Evolutionary conservation across 305 asterid genomes (phyloP).

Genomic region (Fraxinus baroniana): DNA sequence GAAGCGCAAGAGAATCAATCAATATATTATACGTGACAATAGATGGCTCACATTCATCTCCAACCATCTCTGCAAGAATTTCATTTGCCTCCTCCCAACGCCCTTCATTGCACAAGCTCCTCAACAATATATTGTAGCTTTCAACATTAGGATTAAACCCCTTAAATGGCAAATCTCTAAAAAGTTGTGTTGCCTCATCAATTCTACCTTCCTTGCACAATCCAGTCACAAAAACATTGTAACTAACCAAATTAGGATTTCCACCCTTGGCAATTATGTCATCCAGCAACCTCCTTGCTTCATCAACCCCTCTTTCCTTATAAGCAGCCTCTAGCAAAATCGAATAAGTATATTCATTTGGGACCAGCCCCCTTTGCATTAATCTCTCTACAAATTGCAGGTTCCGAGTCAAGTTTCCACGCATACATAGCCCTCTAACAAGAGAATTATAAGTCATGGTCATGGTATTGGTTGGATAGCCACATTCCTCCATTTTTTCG

Average conservation of each 20-base stretch:
- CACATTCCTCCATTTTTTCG: slow-evolving; percentile 77
- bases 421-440: slow-evolving; percentile 77
- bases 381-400: slow-evolving; percentile 60
- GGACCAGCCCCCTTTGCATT: slow-evolving; percentile 70
- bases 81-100: slow-evolving; percentile 71
- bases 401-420: slow-evolving; percentile 60
- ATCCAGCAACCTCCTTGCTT: slow-evolving; percentile 68
- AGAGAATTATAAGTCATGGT: slow-evolving; percentile 72
- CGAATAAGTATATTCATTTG: slow-evolving; percentile 79
- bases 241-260: slow-evolving; percentile 73
- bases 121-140: slow-evolving; percentile 81
- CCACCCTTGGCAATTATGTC: slow-evolving; percentile 71
- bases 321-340: slow-evolving; percentile 87
- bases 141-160: slow-evolving; percentile 82
- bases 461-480: slow-evolving; percentile 61
- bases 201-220: slow-evolving; percentile 72
- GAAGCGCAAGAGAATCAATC: slow-evolving; percentile 61
- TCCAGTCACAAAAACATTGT: slow-evolving; percentile 76
- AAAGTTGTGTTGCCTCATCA: slow-evolving; percentile 67
- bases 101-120: slow-evolving; percentile 72
- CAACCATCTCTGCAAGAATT: slow-evolving; percentile 74
- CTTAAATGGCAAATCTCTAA: slow-evolving; percentile 59
- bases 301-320: slow-evolving; percentile 77
- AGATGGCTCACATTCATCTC: slow-evolving; percentile 64
- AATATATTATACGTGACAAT: slow-evolving; percentile 69